Evolutionary conservation across 306 rosid species (phyloP).

Genomic region (Vigna hirtella): DNA sequence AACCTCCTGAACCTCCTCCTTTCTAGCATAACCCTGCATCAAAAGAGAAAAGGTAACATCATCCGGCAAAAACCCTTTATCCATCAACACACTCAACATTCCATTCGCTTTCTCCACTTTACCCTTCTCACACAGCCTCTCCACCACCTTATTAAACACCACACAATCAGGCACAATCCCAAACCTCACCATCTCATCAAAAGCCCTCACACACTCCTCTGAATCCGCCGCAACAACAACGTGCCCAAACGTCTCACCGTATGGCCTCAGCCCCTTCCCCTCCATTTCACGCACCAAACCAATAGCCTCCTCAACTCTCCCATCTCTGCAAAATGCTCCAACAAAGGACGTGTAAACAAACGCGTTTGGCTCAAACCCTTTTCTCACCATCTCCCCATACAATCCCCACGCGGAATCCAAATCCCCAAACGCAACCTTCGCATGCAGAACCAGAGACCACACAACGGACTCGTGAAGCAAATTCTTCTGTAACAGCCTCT

Average conservation of each 20-base stretch:
- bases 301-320: constrained; percentile 63
- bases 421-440: constrained; percentile 57
- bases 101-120: constrained; percentile 58
- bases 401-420: constrained; percentile 53
- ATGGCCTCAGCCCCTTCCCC: constrained; percentile 62
- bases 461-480: constrained; percentile 70
- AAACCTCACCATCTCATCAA: constrained; percentile 62
- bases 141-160: constrained; percentile 65
- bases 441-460: constrained; percentile 65
- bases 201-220: constrained; percentile 57
- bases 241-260: constrained; percentile 59
- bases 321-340: constrained; percentile 64
- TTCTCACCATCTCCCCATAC: constrained; percentile 65
- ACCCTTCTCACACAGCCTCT: constrained; percentile 63
- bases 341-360: constrained; percentile 70
- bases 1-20: constrained; percentile 54
- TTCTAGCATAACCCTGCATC: constrained; percentile 63
- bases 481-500: constrained; percentile 77
- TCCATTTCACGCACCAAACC: constrained; percentile 69
- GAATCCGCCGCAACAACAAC: constrained; percentile 59
- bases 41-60: constrained; percentile 59
- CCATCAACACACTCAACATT: constrained; percentile 64
- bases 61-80: constrained; percentile 69
- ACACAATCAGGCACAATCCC: constrained; percentile 71
- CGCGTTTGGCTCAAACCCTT: constrained; percentile 72